Conservation (phyloP, 2,329 filamentous ascomycete species). For the Pseudocercospora vitis region DNA sequence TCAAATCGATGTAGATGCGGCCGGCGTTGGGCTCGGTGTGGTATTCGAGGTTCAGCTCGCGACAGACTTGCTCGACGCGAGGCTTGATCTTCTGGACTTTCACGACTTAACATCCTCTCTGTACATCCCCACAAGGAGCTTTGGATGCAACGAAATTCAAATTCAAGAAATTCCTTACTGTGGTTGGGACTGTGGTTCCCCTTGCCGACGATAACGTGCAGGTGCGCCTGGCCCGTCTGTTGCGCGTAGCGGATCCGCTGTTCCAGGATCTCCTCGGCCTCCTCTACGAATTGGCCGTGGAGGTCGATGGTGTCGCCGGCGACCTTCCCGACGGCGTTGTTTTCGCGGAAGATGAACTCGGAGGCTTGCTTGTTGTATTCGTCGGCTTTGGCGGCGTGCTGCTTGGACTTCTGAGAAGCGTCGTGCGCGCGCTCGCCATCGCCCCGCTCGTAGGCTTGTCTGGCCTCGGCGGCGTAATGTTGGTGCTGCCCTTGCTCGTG, state of each 20-base stretch:
- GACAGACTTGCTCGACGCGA: slow-evolving; percentile 82
- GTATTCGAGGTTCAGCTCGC: slow-evolving; percentile 78
- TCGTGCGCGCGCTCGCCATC: slow-evolving; percentile 82
- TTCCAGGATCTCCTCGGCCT: slow-evolving; percentile 88
- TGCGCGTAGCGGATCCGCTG: slow-evolving; percentile 78
- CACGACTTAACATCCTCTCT: not conserved
- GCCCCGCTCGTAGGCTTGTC: slow-evolving; percentile 77
- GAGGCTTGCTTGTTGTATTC: slow-evolving; percentile 82
- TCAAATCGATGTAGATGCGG: slow-evolving; percentile 82
- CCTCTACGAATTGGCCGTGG: slow-evolving; percentile 91
- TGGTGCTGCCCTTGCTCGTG: slow-evolving; percentile 76
- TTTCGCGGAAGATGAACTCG: slow-evolving; percentile 92
- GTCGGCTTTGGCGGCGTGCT: slow-evolving; percentile 80
- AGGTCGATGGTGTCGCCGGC: slow-evolving; percentile 84
- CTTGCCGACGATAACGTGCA: slow-evolving; percentile 95
- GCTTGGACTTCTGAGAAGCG: slow-evolving; percentile 80
- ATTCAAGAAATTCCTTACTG: slow-evolving; percentile 34
- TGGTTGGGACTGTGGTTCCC: slow-evolving; percentile 82
- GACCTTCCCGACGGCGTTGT: slow-evolving; percentile 77
- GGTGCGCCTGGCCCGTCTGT: slow-evolving; percentile 70
- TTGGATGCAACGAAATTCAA: too few relatives aligned
- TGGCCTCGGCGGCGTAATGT: slow-evolving; percentile 64
- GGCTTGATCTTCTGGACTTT: slow-evolving; percentile 97
- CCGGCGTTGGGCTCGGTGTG: slow-evolving; percentile 86
- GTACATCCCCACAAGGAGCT: too few relatives aligned